These are phyloP conservation scores for Abrus precatorius DNA, from an alignment of 306 rosid species.

Conservation along the genomic window DNA sequence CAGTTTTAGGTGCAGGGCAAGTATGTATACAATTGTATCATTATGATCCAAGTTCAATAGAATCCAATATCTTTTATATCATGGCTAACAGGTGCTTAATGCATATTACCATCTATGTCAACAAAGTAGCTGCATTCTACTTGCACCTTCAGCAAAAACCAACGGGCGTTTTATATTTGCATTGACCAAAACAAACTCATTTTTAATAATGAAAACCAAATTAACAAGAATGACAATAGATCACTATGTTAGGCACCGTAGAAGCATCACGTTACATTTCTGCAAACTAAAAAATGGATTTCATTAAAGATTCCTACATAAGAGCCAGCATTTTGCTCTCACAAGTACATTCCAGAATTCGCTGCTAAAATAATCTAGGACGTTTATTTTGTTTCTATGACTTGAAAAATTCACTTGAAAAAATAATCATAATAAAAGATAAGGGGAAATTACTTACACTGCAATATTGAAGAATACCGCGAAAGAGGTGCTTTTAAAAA, in stretches of 20 bases:
- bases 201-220: background rate
- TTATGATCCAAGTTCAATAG: background rate
- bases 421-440: no score
- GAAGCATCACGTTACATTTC: no score
- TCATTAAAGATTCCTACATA: background rate
- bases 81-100: background rate
- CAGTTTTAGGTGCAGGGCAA: background rate
- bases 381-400: no score
- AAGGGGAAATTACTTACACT: conserved; percentile 60
- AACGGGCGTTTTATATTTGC: background rate
- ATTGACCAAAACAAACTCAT: conserved; percentile 1
- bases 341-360: background rate
- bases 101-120: background rate
- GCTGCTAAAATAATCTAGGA: background rate
- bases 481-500: conserved; percentile 68
- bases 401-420: no score
- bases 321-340: conserved; percentile 22
- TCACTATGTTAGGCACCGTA: no score
- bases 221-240: no score
- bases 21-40: background rate
- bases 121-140: background rate
- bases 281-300: no score
- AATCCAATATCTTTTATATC: background rate
- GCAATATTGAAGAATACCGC: conserved; percentile 72
- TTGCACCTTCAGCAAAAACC: background rate